Evolutionary conservation across 768 basidiomycete species (phyloP).

Genomic region (Termitomyces sp.): DNA sequence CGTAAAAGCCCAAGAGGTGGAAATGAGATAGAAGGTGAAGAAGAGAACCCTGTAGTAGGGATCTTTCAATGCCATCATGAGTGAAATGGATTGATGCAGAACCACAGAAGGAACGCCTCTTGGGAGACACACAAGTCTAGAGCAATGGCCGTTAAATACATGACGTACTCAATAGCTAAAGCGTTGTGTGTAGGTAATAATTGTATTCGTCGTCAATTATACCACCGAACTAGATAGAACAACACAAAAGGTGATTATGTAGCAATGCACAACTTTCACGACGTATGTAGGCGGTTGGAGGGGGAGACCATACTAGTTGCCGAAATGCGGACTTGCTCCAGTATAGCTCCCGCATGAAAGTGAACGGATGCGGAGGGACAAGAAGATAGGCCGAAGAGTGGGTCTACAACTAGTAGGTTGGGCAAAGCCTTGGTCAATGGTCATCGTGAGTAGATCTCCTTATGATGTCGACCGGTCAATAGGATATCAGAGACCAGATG

Average conservation of each 20-base stretch:
- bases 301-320: neutral
- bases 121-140: constrained; percentile 9
- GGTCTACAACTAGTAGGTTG: neutral
- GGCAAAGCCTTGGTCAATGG: constrained; percentile 22
- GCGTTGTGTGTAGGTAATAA: neutral
- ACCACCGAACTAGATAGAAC: no score
- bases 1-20: constrained; percentile 29
- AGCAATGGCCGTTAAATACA: neutral
- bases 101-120: neutral
- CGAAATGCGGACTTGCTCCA: no score
- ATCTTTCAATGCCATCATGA: neutral
- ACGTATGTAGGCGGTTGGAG: neutral
- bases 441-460: neutral
- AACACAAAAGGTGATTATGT: neutral
- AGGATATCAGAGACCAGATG: neutral
- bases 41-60: neutral
- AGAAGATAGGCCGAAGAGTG: neutral
- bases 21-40: constrained; percentile 21
- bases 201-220: neutral
- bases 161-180: neutral
- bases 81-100: neutral
- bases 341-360: no score
- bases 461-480: neutral
- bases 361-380: neutral
- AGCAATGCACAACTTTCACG: neutral